A percentile compares a stretch with the other conserved stretches of the same genome.
Conservation (phyloP, 75 land plant species). For the Pseudotsuga menziesii region DNA sequence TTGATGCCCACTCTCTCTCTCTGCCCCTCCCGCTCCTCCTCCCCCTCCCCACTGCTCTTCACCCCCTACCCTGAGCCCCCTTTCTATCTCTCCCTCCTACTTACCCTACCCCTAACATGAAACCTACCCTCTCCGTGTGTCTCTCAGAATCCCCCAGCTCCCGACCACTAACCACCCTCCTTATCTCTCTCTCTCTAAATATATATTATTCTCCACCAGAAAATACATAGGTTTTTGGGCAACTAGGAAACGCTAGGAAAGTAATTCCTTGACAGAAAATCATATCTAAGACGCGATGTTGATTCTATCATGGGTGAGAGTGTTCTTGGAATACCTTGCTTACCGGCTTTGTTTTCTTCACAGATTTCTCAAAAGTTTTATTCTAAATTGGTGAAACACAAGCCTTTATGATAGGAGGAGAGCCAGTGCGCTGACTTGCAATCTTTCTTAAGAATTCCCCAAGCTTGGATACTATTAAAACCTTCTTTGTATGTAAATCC, state of each 20-base stretch:
- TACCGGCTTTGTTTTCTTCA: background rate
- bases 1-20: no score
- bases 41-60: no score
- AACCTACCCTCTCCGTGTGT: no score
- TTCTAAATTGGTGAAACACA: conserved; percentile 9
- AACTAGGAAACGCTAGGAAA: conserved; percentile 30
- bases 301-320: conserved; percentile 1
- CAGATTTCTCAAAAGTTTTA: background rate
- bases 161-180: no score
- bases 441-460: conserved; percentile 59
- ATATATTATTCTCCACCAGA: conserved; percentile 8
- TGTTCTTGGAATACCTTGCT: background rate
- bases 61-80: no score
- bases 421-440: conserved; percentile 54
- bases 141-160: no score
- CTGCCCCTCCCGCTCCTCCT: no score
- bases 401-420: conserved; percentile 15
- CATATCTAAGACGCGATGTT: background rate
- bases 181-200: no score
- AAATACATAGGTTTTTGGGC: conserved; percentile 29
- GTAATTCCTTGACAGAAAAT: conserved; percentile 27
- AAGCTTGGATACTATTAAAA: conserved; percentile 36
- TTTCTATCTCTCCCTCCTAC: no score
- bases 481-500: conserved; percentile 1
- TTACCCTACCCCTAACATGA: no score